Conservation (phyloP, 2,329 filamentous ascomycete genomes). For the Cladosporium sp. region DNA sequence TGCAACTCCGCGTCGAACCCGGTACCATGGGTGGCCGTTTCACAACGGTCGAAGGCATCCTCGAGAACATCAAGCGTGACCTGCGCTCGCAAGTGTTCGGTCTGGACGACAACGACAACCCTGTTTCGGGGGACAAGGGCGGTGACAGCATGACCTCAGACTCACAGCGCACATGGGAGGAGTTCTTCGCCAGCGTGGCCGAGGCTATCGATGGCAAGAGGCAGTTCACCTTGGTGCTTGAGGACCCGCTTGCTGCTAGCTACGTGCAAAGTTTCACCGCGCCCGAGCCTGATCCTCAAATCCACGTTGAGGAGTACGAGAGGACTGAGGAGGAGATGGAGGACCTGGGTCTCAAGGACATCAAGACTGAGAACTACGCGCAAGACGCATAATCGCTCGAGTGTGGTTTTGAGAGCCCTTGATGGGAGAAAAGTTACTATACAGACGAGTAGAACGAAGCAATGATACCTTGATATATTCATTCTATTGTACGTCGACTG, state of each 20-base stretch:
- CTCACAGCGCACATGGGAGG: constrained; percentile 71
- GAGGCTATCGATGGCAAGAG: constrained; percentile 76
- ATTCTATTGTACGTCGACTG: background rate
- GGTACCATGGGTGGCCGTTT: constrained; percentile 94
- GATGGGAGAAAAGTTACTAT: background rate
- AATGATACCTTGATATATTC: constrained; percentile 11
- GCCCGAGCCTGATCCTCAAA: constrained; percentile 79
- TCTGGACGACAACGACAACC: constrained; percentile 55
- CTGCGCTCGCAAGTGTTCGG: constrained; percentile 87
- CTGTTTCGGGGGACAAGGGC: constrained; percentile 45
- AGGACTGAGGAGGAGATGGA: constrained; percentile 92
- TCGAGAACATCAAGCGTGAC: constrained; percentile 90
- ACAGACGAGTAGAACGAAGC: constrained; percentile 17
- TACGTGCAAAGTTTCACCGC: constrained; percentile 86
- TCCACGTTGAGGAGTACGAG: constrained; percentile 78
- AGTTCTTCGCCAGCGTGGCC: constrained; percentile 77
- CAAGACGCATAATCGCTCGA: constrained; percentile 15
- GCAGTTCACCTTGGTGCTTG: constrained; percentile 79
- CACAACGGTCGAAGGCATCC: constrained; percentile 91
- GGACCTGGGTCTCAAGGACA: constrained; percentile 84
- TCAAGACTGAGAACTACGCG: constrained; percentile 88
- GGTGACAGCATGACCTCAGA: constrained; percentile 73
- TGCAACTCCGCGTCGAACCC: constrained; percentile 83
- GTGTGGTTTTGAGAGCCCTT: background rate
- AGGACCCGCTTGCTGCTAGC: constrained; percentile 86